phyloP scores from a whole-genome alignment of 371 early-diverging fungal species.

The Mortierella sp. region DNA sequence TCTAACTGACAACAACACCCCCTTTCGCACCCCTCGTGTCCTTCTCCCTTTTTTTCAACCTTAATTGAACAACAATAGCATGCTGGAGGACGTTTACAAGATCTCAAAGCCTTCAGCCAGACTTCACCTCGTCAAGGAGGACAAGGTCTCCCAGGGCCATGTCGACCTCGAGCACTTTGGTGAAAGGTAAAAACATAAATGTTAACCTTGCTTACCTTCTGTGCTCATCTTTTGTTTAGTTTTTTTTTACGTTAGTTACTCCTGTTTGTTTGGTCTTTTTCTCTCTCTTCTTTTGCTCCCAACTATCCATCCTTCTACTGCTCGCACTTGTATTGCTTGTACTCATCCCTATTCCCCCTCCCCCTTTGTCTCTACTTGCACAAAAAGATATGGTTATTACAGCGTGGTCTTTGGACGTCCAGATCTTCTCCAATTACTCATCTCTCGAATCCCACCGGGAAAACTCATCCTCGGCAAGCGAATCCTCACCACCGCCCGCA shows the following conservation, averaged over 20 bases:
- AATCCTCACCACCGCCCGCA: conserved; percentile 37
- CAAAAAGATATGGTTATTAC: conserved; percentile 50
- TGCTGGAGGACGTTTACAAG: conserved; percentile 42
- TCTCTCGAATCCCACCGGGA: conserved; percentile 31
- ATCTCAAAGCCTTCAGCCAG: conserved; percentile 39
- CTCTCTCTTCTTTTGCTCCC: not conserved
- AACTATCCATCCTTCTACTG: not conserved
- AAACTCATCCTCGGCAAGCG: conserved; percentile 47
- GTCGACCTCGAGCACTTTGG: conserved; percentile 43
- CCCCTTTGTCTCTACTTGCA: not conserved
- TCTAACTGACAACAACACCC: not conserved
- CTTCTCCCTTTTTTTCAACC: not conserved
- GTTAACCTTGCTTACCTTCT: not conserved
- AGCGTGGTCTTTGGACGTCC: conserved; percentile 42
- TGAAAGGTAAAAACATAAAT: conserved; percentile 29
- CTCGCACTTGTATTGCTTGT: not conserved
- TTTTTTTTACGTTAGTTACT: not conserved
- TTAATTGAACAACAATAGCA: not conserved
- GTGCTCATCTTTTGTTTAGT: not conserved
- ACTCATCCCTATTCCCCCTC: not conserved
- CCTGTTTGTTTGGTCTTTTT: not conserved
- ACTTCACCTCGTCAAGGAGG: conserved; percentile 45
- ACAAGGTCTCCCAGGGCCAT: conserved; percentile 31
- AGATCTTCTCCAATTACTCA: conserved; percentile 37
- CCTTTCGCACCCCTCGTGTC: not conserved